These are phyloP conservation scores for Colletotrichum destructivum DNA, from an alignment of 2,329 filamentous ascomycete genomes.

Conservation along the genomic window DNA sequence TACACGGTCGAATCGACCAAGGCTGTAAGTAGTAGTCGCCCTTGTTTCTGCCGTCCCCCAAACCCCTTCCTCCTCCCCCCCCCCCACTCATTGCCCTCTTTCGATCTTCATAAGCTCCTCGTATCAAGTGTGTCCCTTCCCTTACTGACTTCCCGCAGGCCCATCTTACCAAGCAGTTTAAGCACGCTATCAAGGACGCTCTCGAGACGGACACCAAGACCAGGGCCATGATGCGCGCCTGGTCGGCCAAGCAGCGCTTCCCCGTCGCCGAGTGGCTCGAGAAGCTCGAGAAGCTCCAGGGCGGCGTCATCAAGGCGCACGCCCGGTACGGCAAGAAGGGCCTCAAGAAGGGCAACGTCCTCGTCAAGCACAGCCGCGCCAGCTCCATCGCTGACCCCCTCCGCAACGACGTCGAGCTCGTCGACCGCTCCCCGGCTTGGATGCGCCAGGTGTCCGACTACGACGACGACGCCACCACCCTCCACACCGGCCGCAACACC, in stretches of 20 bases:
- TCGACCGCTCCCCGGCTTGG: constrained; percentile 41
- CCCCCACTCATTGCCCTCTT: neutral
- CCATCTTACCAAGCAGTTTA: constrained; percentile 77
- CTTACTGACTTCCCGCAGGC: constrained; percentile 46
- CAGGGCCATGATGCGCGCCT: constrained; percentile 74
- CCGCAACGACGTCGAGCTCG: constrained; percentile 40
- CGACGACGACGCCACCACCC: constrained; percentile 39
- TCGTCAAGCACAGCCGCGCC: constrained; percentile 37
- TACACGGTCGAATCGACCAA: constrained; percentile 77
- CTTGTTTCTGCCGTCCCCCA: too few relatives aligned
- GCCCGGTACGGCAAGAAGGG: constrained; percentile 45
- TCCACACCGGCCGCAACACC: constrained; percentile 38
- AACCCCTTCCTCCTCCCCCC: too few relatives aligned
- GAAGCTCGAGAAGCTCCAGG: constrained; percentile 74
- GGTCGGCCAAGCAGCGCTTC: constrained; percentile 76
- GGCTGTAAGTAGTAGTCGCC: constrained; percentile 51
- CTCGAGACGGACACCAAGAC: constrained; percentile 69
- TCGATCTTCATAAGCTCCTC: neutral
- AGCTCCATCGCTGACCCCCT: constrained; percentile 28
- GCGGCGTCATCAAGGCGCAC: constrained; percentile 69
- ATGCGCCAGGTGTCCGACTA: constrained; percentile 40
- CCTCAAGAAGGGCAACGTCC: constrained; percentile 38
- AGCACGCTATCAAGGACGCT: constrained; percentile 72
- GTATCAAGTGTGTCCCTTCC: fast-evolving
- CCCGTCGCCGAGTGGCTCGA: constrained; percentile 78